These are phyloP conservation scores for Leishmania lainsoni DNA, from an alignment of 208 protist species.

Conservation along the genomic window DNA sequence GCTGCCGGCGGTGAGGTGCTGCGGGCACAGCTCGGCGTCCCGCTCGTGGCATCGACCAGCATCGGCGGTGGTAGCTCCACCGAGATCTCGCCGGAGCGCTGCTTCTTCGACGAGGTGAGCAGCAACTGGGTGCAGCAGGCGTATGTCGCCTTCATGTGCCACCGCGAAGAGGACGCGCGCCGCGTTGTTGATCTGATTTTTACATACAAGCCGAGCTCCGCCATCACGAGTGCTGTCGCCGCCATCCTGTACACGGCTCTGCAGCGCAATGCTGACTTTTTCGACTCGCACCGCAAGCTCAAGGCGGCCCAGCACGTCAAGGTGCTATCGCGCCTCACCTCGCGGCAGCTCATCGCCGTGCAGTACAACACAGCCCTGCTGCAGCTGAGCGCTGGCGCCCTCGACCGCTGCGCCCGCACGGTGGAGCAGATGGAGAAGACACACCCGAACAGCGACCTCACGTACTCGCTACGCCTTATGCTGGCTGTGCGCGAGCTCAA, in stretches of 20 bases:
- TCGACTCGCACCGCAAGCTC: constrained; percentile 72
- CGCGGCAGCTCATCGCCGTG: constrained; percentile 67
- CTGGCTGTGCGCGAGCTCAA: constrained; percentile 65
- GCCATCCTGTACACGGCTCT: constrained; percentile 77
- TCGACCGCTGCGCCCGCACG: constrained; percentile 55
- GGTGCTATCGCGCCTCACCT: constrained; percentile 57
- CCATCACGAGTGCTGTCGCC: constrained; percentile 65
- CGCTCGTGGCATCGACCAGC: constrained; percentile 6
- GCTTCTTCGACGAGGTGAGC: constrained; percentile 80
- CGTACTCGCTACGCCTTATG: constrained; percentile 66
- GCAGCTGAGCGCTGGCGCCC: constrained; percentile 58
- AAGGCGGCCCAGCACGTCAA: constrained; percentile 66
- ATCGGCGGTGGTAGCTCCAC: not conserved
- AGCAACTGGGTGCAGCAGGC: constrained; percentile 85
- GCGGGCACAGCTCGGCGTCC: constrained; percentile 32
- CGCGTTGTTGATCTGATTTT: constrained; percentile 59
- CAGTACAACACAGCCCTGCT: constrained; percentile 88
- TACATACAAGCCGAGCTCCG: constrained; percentile 54
- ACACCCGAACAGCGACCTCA: constrained; percentile 65
- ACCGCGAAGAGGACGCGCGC: constrained; percentile 55
- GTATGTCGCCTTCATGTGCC: constrained; percentile 54
- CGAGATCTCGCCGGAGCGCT: constrained; percentile 45
- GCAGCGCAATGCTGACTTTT: constrained; percentile 59
- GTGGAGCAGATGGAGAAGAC: constrained; percentile 71
- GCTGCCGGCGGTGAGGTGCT: constrained; percentile 34